These are phyloP conservation scores for Przewalskia tangutica DNA, from an alignment of 257 asterid species.

Conservation along the genomic window DNA sequence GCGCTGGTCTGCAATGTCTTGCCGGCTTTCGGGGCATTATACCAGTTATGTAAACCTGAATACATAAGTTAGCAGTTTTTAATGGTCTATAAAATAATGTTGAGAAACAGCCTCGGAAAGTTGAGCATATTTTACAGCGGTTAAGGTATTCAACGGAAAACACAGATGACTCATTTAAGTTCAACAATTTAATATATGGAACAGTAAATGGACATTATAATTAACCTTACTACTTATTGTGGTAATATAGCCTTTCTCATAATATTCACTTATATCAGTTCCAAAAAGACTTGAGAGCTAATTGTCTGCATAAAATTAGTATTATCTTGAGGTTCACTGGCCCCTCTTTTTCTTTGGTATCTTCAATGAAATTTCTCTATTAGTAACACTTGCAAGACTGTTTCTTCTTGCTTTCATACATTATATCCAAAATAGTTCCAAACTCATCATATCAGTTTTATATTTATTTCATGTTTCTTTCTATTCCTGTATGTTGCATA, in stretches of 20 bases:
- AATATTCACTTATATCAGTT: not conserved
- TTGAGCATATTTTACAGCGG: not conserved
- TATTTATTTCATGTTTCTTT: too few relatives aligned
- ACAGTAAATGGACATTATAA: not conserved
- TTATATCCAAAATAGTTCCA: not conserved
- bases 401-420: too few relatives aligned
- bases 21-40: slow-evolving; percentile 50
- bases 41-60: slow-evolving; percentile 2
- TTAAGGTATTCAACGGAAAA: not conserved
- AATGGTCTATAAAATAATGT: not conserved
- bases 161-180: not conserved
- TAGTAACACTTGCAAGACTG: too few relatives aligned
- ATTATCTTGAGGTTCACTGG: not conserved
- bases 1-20: slow-evolving; percentile 13
- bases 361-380: not conserved
- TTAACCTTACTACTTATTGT: not conserved
- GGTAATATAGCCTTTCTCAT: not conserved
- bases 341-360: not conserved
- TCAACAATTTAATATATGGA: not conserved
- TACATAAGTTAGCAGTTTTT: not conserved
- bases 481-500: not conserved
- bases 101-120: not conserved
- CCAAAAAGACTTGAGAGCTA: not conserved
- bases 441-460: not conserved
- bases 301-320: too few relatives aligned